phyloP scores from a whole-genome alignment of 495 filamentous ascomycete species.

The Penicillium roqueforti region DNA sequence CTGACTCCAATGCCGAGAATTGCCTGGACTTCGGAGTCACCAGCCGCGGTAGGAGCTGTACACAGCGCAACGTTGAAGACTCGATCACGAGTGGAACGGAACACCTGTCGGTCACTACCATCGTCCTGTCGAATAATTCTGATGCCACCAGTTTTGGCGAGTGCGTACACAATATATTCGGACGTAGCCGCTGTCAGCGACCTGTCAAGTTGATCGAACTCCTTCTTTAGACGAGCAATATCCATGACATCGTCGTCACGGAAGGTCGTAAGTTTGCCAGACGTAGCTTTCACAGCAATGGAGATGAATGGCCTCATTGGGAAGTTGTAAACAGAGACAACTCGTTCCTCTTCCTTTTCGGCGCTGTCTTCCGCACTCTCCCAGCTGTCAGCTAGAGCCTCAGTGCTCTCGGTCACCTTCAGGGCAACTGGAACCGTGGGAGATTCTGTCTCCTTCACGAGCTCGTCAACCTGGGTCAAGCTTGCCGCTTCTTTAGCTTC shows the following conservation, averaged over 20 bases:
- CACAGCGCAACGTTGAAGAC: slow-evolving; percentile 92
- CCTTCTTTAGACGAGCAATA: slow-evolving; percentile 90
- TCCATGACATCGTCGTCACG: slow-evolving; percentile 73
- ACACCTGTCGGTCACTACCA: slow-evolving; percentile 82
- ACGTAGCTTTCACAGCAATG: slow-evolving; percentile 50
- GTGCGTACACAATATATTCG: slow-evolving; percentile 87
- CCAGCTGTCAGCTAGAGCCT: slow-evolving; percentile 62
- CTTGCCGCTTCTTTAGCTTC: slow-evolving; percentile 9
- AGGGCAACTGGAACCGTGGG: slow-evolving; percentile 54
- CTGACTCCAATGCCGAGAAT: slow-evolving; percentile 90
- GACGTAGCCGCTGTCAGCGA: slow-evolving; percentile 86
- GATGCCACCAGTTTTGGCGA: slow-evolving; percentile 85
- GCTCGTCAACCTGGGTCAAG: slow-evolving; percentile 35
- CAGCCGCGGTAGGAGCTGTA: slow-evolving; percentile 45
- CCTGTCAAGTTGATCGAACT: slow-evolving; percentile 95
- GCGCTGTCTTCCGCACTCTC: slow-evolving; percentile 75
- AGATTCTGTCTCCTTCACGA: slow-evolving; percentile 52
- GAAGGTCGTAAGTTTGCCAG: slow-evolving; percentile 47
- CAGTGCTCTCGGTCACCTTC: slow-evolving; percentile 54
- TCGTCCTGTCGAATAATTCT: slow-evolving; percentile 91
- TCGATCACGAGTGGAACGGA: slow-evolving; percentile 79
- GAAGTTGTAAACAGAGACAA: slow-evolving; percentile 85
- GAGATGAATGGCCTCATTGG: slow-evolving; percentile 93
- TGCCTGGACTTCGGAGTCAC: slow-evolving; percentile 58
- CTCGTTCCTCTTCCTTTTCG: slow-evolving; percentile 59